phyloP scores from a whole-genome alignment of 1,284 basidiomycete genomes.

The Ustilago shanxiensis region DNA sequence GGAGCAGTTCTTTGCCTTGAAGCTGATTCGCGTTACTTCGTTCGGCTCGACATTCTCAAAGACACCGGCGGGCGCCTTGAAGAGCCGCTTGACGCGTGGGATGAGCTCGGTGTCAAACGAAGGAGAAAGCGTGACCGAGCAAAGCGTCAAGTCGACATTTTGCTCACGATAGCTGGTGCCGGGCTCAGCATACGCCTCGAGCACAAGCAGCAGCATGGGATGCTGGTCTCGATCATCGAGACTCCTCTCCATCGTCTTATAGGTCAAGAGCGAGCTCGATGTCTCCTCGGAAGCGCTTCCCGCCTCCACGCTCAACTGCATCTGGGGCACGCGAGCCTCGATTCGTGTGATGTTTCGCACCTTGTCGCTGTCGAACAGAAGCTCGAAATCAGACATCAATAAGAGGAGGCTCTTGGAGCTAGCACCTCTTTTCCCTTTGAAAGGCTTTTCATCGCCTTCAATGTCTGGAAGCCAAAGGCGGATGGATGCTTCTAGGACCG shows the following conservation, averaged over 20 bases:
- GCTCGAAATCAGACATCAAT: constrained; percentile 27
- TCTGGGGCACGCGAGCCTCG: constrained; percentile 30
- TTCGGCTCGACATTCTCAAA: constrained; percentile 94
- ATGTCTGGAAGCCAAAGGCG: constrained; percentile 31
- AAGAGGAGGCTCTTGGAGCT: constrained; percentile 33
- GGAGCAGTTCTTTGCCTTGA: constrained; percentile 47
- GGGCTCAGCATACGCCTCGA: constrained; percentile 78
- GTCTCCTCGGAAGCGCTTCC: constrained; percentile 8
- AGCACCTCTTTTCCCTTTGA: background rate
- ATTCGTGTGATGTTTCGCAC: constrained; percentile 32
- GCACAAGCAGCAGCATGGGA: constrained; percentile 76
- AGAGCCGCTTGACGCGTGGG: constrained; percentile 77
- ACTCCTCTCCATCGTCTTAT: constrained; percentile 35
- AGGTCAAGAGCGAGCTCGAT: constrained; percentile 26
- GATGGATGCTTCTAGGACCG: constrained; percentile 38
- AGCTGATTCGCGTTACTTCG: constrained; percentile 80
- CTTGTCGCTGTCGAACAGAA: constrained; percentile 45
- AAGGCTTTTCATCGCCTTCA: background rate
- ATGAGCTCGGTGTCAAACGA: constrained; percentile 79
- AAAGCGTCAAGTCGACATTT: constrained; percentile 77
- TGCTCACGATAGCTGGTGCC: constrained; percentile 82
- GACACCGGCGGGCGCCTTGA: constrained; percentile 87
- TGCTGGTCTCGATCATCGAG: constrained; percentile 36
- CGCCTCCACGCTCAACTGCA: constrained; percentile 31
- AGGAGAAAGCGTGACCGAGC: constrained; percentile 78